Evolutionary conservation across 805 yeast genomes (phyloP).

Genomic region (Suhomyces canberraensis): DNA sequence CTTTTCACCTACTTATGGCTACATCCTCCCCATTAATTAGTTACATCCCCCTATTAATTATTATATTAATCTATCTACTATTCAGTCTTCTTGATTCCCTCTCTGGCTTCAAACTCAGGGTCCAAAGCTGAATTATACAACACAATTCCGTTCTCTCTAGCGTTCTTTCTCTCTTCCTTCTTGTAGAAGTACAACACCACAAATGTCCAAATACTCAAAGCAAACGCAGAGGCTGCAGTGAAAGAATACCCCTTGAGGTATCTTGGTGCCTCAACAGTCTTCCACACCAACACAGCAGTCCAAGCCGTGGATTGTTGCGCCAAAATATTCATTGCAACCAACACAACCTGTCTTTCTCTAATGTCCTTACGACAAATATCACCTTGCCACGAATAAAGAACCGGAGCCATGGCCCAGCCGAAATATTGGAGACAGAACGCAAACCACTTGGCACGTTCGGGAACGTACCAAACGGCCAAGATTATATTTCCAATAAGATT

Average conservation of each 20-base stretch:
- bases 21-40: no score
- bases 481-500: slow-evolving; percentile 53
- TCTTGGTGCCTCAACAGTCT: slow-evolving; percentile 57
- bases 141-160: slow-evolving; percentile 35
- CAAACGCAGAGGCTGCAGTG: slow-evolving; percentile 45
- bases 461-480: slow-evolving; percentile 58
- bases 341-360: slow-evolving; percentile 51
- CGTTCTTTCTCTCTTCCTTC: slow-evolving; percentile 28
- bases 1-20: no score
- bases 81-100: no score
- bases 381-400: slow-evolving; percentile 54
- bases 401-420: slow-evolving; percentile 64
- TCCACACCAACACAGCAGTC: slow-evolving; percentile 51
- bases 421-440: slow-evolving; percentile 59
- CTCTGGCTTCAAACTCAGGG: slow-evolving; percentile 19
- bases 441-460: slow-evolving; percentile 59
- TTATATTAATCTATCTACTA: no score
- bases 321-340: slow-evolving; percentile 53
- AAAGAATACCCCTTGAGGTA: slow-evolving; percentile 52
- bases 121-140: slow-evolving; percentile 22
- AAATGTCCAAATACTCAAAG: slow-evolving; percentile 48
- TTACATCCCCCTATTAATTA: no score
- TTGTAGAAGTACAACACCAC: slow-evolving; percentile 49
- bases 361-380: slow-evolving; percentile 58
- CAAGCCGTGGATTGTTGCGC: slow-evolving; percentile 56